Evolutionary conservation across 2,329 filamentous ascomycete genomes (phyloP), one percentile per base, ranked within the genome.

Genomic region (Cercospora sojina): DNA sequence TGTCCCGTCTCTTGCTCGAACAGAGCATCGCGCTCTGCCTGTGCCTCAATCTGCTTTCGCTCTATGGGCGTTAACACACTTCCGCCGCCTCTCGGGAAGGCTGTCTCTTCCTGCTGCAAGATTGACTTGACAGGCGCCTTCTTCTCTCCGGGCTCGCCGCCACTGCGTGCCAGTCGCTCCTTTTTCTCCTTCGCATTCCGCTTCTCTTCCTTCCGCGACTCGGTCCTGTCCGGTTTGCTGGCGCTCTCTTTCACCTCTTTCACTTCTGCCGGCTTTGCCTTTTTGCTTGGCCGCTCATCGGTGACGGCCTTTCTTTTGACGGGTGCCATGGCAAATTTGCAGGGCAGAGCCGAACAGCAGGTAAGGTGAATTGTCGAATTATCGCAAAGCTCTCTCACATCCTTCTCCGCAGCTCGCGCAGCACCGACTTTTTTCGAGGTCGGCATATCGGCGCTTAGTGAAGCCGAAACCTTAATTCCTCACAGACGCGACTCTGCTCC

Each of bases 41-140:
- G 91, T 66, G 96, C 90, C 74, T 95, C 90, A 69, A 99, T 98
- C 80, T 98, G 92, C 81, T 97, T 97, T 77, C 96, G 91, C 79
- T 99, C 95, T 60, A 99, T 83, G 20, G 95, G 93, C 1, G 95
- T 97, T 77, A 99, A 82, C 61, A 97, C 85, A 76, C 92, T 96
- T 62, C 88, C 94, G 51, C 95, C 96, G 64, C 95, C 95, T 84
- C 95, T 88, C 72, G 95, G 94, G 75, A 99, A 99, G 53, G 94
- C 85, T 35, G 89, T 89, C 77, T 97, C 95, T 71, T 98, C 95
- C 71, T 95, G 90, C 77, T 83, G 83, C 72, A 88, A 77, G 18
- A 87, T 78, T 23, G 83, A 84, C 55, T 80, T 78, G 65, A 71
- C 70, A 29, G 71, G 59, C 23, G 69, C 75, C 55, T 73, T 76